These are phyloP conservation scores for Kwoniella mangroviensis DNA, from an alignment of 768 basidiomycete species.

Conservation along the genomic window DNA sequence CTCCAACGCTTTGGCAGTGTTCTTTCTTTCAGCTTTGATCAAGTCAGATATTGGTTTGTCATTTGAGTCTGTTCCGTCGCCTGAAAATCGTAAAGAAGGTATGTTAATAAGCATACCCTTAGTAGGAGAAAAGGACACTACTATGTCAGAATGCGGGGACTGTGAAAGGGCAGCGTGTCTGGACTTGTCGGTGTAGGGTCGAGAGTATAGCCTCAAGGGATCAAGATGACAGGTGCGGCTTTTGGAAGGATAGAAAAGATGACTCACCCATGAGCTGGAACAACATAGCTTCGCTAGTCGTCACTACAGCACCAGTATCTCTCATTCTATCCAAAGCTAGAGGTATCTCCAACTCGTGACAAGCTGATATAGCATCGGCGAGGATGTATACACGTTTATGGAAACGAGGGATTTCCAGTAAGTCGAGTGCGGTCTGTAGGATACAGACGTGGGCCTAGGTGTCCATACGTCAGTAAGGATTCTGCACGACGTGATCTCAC, in stretches of 20 bases:
- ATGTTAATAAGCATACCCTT: not conserved
- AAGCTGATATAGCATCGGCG: constrained; percentile 83
- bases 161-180: too few species aligned
- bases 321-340: constrained; percentile 66
- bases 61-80: constrained; percentile 17
- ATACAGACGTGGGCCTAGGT: constrained; percentile 83
- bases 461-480: not conserved
- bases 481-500: too few species aligned
- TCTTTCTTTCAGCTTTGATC: constrained; percentile 23
- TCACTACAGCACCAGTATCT: constrained; percentile 69
- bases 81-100: too few species aligned
- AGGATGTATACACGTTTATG: constrained; percentile 63
- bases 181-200: too few species aligned
- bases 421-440: constrained; percentile 76
- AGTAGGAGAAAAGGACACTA: not conserved
- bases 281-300: constrained; percentile 78
- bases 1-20: constrained; percentile 26
- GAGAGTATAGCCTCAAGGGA: too few species aligned
- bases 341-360: constrained; percentile 77
- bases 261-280: constrained; percentile 75
- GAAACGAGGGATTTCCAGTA: constrained; percentile 57
- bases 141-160: too few species aligned
- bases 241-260: too few species aligned
- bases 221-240: too few species aligned
- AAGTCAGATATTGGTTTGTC: constrained; percentile 25